These are phyloP conservation scores for Sclerotinia sclerotiorum DNA, from an alignment of 2,329 filamentous ascomycete genomes.

Conservation along the genomic window DNA sequence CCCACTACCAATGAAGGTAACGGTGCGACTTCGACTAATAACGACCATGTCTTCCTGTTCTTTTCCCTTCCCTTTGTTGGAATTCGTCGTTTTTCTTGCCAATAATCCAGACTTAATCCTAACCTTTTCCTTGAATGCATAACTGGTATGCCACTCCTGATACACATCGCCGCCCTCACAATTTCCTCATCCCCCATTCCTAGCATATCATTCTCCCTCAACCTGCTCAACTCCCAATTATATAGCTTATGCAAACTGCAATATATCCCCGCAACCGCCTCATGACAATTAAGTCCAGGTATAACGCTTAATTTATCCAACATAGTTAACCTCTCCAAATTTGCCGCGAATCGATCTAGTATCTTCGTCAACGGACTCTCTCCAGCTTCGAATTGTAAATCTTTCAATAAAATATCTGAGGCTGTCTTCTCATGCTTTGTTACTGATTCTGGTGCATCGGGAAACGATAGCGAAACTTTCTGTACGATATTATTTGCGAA, in stretches of 20 bases:
- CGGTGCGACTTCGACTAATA: slow-evolving; percentile 65
- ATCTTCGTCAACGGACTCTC: slow-evolving; percentile 68
- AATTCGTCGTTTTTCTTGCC: slow-evolving; percentile 62
- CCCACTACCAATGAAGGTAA: slow-evolving; percentile 41
- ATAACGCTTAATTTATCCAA: slow-evolving; percentile 71
- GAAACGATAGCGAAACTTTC: slow-evolving; percentile 62
- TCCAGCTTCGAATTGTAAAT: slow-evolving; percentile 58
- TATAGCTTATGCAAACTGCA: slow-evolving; percentile 68
- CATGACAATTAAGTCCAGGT: slow-evolving; percentile 71
- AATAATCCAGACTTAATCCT: slow-evolving; percentile 74
- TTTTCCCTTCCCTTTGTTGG: slow-evolving; percentile 39
- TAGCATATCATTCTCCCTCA: slow-evolving; percentile 50
- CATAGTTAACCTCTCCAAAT: slow-evolving; percentile 66
- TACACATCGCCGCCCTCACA: slow-evolving; percentile 53
- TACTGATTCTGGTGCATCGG: slow-evolving; percentile 57
- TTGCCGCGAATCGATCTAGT: slow-evolving; percentile 68
- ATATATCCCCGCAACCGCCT: slow-evolving; percentile 73
- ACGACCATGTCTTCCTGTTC: slow-evolving; percentile 57
- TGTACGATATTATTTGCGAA: slow-evolving; percentile 62
- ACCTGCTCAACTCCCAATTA: slow-evolving; percentile 64
- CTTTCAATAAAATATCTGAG: slow-evolving; percentile 62
- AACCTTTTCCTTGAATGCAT: slow-evolving; percentile 69
- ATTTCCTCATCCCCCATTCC: slow-evolving; percentile 47
- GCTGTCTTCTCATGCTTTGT: slow-evolving; percentile 61
- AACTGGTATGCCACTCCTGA: slow-evolving; percentile 65